Conservation (phyloP, 176 grass and related monocot genomes). For the Cocos nucifera region DNA sequence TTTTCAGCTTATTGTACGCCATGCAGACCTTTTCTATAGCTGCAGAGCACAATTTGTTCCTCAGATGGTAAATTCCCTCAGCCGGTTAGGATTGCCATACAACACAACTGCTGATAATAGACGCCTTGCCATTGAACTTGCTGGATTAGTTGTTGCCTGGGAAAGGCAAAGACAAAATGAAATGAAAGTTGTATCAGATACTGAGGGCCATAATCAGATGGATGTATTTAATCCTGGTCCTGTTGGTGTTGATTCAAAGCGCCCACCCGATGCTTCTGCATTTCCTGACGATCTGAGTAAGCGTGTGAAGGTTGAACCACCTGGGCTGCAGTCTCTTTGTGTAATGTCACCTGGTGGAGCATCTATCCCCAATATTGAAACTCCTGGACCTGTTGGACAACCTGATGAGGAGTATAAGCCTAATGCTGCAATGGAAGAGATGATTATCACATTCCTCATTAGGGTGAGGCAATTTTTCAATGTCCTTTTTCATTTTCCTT, state of each 20-base stretch:
- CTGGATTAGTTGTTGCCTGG: slow-evolving; percentile 96
- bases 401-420: slow-evolving; percentile 97
- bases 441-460: slow-evolving; percentile 99
- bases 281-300: slow-evolving; percentile 89
- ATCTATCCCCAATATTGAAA: slow-evolving; percentile 90
- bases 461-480: slow-evolving; percentile 38
- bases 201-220: slow-evolving; percentile 53
- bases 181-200: slow-evolving; percentile 71
- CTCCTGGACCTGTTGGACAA: slow-evolving; percentile 78
- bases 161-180: slow-evolving; percentile 95
- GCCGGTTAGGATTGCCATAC: slow-evolving; percentile 84
- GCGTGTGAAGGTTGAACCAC: slow-evolving; percentile 92
- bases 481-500: background rate
- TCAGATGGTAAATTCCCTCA: slow-evolving; percentile 99
- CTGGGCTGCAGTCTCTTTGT: slow-evolving; percentile 77
- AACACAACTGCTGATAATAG: slow-evolving; percentile 92
- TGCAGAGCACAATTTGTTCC: slow-evolving; percentile 99
- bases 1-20: slow-evolving; percentile 97
- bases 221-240: slow-evolving; percentile 60
- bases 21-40: slow-evolving; percentile 94
- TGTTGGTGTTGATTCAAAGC: slow-evolving; percentile 48
- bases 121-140: slow-evolving; percentile 95
- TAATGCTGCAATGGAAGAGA: slow-evolving; percentile 99
- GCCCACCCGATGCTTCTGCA: slow-evolving; percentile 40
- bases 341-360: slow-evolving; percentile 90